These are phyloP conservation scores for Chenopodium formosanum DNA, from an alignment of 148 eudicot species.

Conservation along the genomic window DNA sequence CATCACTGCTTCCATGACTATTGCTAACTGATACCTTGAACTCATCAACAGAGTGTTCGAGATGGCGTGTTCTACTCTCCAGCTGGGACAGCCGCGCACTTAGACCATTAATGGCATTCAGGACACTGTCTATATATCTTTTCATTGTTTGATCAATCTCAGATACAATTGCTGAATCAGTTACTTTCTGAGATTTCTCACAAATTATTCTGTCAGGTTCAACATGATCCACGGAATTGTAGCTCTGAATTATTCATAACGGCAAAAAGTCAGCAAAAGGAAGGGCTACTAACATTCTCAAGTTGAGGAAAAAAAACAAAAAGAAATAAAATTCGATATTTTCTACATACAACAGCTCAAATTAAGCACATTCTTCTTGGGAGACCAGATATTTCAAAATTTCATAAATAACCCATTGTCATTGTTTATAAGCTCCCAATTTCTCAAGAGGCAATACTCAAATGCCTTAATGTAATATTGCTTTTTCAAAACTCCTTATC, in stretches of 20 bases:
- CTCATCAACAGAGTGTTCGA: constrained; percentile 85
- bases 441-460: background rate
- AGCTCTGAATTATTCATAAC: constrained; percentile 47
- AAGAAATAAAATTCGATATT: no score
- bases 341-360: background rate
- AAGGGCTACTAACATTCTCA: background rate
- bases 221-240: constrained; percentile 52
- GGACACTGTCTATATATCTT: constrained; percentile 62
- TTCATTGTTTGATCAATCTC: constrained; percentile 81
- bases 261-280: constrained; percentile 6
- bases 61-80: constrained; percentile 65
- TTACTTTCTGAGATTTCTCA: constrained; percentile 55
- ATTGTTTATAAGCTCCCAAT: background rate
- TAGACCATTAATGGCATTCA: constrained; percentile 71
- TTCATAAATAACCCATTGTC: background rate
- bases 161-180: constrained; percentile 52
- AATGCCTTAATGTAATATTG: no score
- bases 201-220: constrained; percentile 51
- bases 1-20: constrained; percentile 74
- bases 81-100: constrained; percentile 79
- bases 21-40: constrained; percentile 64
- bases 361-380: background rate
- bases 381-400: background rate
- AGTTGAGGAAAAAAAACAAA: background rate
- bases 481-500: no score